Base-by-base conservation (phyloP, 768 basidiomycete genomes). In the Wakefieldia striispora region DNA sequence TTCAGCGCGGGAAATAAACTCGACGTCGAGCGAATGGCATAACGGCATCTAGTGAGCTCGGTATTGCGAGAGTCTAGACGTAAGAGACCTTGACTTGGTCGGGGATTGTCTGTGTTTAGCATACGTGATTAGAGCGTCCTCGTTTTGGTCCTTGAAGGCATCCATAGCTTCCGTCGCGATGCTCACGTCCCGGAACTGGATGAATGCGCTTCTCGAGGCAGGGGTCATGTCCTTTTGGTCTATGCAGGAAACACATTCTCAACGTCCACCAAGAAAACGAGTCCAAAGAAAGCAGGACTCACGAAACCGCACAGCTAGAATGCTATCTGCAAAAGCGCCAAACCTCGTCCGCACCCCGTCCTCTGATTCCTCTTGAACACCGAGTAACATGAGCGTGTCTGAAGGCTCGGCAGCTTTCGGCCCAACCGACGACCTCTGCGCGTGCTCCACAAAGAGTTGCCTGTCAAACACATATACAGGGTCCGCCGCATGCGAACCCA, bases 391-490 rank as follows among this genome's bases (percentile, higher is more conserved):
- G 33, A 74, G 64, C 10, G 66, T 69, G 34, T 70, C 58, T 13
- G 47, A 55, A 16, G 73, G 73, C 20, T 53, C 53, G 3, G 14
- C 36, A 5, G 51, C 44, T n/a, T 7, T 38, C 14, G 21, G 3
- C 12, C 0, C 13, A 20, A 20, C 24, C 40, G 6, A 47, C 20
- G 24, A 0, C 8, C 16, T 47, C 12, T 53, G 49, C 6, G 77
- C 73, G 49, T 70, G 80, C 53, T 75, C 68, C 14, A 81, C 50
- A 33, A 60, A 55, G 36, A 80, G 47, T 53, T 75, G 70, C 33
- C 81, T 75, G 54, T 75, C 78, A 20, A 69, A 56, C 45, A 83
- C 51, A 51, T 67, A 75, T n/a, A 83, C 59, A 2, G 80, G 77
- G 56, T 81, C 79, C 55, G 71, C 68, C 31, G 17, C 26, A 24